Evolutionary conservation across 1,284 basidiomycete species (phyloP), one percentile per base, ranked within the genome.

Genomic region (Cryptococcus sp.): DNA sequence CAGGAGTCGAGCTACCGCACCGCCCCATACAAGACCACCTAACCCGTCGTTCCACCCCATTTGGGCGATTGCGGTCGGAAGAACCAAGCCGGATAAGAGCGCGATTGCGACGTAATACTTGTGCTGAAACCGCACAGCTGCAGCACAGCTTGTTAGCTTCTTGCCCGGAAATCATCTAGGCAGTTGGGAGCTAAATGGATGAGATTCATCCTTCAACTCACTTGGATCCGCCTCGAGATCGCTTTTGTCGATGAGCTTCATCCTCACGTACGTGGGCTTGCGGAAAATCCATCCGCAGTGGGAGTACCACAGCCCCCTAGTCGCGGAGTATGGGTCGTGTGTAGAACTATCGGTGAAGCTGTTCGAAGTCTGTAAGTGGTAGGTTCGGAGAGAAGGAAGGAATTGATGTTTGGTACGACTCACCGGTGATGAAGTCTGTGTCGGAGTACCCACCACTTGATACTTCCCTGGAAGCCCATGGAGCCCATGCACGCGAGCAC

Each of bases 281-380:
- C 82, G 86, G 72, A 91, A 91, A 68, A 91, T 90, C 89, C 89
- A 91, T 10, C 89, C 90, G 80, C 90, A 84, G 64, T 91, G 89
- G 5, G 88, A 86, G 70, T 85, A 89, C 54, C 88, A 81, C 0
- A 91, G 75, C 0, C 89, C 89, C 43, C 83, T 81, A 0, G 87
- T 88, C 0, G 88, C 89, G 5, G 87, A 82, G 70, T 91, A 91
- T 7, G 88, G 88, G 68, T 91, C 88, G 66, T 89, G 86, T 15
- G 83, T 69, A 13, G 63, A 84, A 68, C 87, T 86, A 73, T 89
- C 88, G n/a, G 87, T 89, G 72, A 86, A 90, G 65, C 88, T 76
- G 58, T 6, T 7, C 19, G 7, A 40, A 1, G 27, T 19, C 15
- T 13, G 13, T 35, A 3, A 35, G 30, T 13, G 13, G 13, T 35